Conservation (phyloP, 768 basidiomycete species). For the Suillus subaureus region DNA sequence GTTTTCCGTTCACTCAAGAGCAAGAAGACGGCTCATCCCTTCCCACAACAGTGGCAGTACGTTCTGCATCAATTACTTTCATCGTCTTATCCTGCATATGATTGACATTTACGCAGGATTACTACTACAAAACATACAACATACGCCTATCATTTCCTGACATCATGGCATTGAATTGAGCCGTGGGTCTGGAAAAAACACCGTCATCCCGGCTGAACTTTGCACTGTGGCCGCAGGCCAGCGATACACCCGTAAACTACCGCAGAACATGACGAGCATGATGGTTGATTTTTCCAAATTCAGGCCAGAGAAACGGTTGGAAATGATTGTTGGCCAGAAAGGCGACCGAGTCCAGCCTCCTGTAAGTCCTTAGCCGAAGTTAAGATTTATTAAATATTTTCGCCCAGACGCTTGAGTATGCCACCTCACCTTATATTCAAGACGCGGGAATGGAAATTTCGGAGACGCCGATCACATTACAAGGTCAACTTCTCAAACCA, state of each 20-base stretch:
- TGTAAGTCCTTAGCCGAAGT: slow-evolving; percentile 18
- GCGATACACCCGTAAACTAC: slow-evolving; percentile 48
- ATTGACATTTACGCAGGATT: slow-evolving; percentile 35
- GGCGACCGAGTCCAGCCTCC: slow-evolving; percentile 15
- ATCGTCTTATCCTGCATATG: not conserved
- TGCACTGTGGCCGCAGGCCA: slow-evolving; percentile 51
- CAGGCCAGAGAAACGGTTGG: slow-evolving; percentile 44
- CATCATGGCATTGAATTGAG: slow-evolving; percentile 41
- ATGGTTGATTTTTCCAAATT: slow-evolving; percentile 54
- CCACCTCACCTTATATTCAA: slow-evolving; percentile 42
- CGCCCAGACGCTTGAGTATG: slow-evolving; percentile 38
- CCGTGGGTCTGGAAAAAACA: slow-evolving; percentile 22
- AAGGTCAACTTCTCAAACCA: slow-evolving; percentile 39
- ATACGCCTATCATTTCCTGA: slow-evolving; percentile 36
- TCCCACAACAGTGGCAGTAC: slow-evolving; percentile 34
- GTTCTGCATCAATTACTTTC: not conserved
- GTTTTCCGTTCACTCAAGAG: slow-evolving; percentile 38
- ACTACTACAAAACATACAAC: slow-evolving; percentile 41
- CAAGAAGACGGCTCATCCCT: slow-evolving; percentile 2
- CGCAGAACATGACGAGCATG: slow-evolving; percentile 36
- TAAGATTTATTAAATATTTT: slow-evolving; percentile 1
- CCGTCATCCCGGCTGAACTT: slow-evolving; percentile 53
- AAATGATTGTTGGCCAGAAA: slow-evolving; percentile 39
- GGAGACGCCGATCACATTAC: slow-evolving; percentile 30
- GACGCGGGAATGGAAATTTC: slow-evolving; percentile 45